These are phyloP conservation scores for Penicillium sp. DNA, from an alignment of 2,329 filamentous ascomycete genomes.

Conservation along the genomic window DNA sequence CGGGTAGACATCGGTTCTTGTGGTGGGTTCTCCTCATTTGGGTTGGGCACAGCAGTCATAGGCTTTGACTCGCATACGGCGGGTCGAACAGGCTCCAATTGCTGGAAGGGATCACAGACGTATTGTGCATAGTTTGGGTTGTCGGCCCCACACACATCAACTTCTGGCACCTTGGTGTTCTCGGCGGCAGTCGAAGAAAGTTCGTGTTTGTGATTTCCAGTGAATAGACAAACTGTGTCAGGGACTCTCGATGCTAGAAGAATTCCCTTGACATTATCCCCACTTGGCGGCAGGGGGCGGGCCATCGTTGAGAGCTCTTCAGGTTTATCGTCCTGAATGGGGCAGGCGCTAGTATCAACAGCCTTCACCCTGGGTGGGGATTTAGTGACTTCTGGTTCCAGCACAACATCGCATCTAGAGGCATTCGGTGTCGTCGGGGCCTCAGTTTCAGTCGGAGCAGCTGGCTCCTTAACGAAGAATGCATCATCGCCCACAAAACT, in stretches of 20 bases:
- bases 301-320: background rate
- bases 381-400: background rate
- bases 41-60: constrained; percentile 2
- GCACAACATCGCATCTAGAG: background rate
- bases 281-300: background rate
- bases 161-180: background rate
- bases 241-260: background rate
- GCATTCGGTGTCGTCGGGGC: background rate
- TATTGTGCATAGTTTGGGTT: background rate
- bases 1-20: constrained; percentile 18
- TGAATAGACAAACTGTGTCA: background rate
- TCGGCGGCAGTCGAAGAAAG: background rate
- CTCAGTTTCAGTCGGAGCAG: background rate
- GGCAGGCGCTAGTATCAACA: background rate
- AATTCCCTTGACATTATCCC: background rate
- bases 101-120: background rate
- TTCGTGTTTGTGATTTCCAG: background rate
- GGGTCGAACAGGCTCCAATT: background rate
- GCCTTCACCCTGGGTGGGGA: background rate
- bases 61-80: background rate
- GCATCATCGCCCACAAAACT: constrained; percentile 7
- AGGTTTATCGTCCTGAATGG: background rate
- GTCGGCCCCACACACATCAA: background rate
- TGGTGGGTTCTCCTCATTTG: constrained; percentile 4
- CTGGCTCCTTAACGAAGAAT: constrained; percentile 6